Evolutionary conservation across 306 rosid species (phyloP), one percentile per base, ranked within the genome.

Genomic region (Lotus japonicus): DNA sequence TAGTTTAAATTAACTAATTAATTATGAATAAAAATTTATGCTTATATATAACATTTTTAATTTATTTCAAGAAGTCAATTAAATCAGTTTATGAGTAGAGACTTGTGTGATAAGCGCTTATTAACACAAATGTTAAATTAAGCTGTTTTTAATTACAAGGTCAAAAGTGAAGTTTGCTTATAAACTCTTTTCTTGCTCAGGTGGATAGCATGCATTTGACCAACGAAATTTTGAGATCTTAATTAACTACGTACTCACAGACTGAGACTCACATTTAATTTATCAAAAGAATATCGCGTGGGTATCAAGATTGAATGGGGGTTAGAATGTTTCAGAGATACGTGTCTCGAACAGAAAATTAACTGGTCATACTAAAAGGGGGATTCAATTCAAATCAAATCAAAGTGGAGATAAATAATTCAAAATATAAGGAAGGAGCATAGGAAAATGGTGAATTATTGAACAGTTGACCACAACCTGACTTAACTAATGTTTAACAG

Each of bases 371-470:
- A 51, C 36, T 51, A 17, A 51, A 44, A 6, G 64, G 16, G 38
- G n/a, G 36, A 5, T 31, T 31, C 36, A 55, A 42, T 69, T 68
- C 64, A 55, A 54, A 41, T 68, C 64, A 55, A 54, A 41, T 23
- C n/a, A 55, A 55, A 19, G 50, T 68, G 26, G 64, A 3, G 36
- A 9, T 21, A 68, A 42, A 68, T 13, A 6, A 9, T 41, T 68
- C 64, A 68, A 69, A 54, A 69, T 11, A 38, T 19, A 52, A 41
- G 64, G 73, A 68, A 68, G 64, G 17, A 68, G 23, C 73, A 68
- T 23, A 54, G 73, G 73, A 68, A 68, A 48, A 26, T 0, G 9
- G 54, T 54, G 60, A 53, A 36, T 35, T 36, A 11, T 15, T 28
- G 51, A 52, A 67, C 52, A 18, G 5, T 63, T 63, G 68, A 63